A percentile compares a stretch with the other conserved stretches of the same genome.
These are phyloP conservation scores for Fomitopsis palustris DNA, from an alignment of 1,284 basidiomycete genomes.

Conservation along the genomic window DNA sequence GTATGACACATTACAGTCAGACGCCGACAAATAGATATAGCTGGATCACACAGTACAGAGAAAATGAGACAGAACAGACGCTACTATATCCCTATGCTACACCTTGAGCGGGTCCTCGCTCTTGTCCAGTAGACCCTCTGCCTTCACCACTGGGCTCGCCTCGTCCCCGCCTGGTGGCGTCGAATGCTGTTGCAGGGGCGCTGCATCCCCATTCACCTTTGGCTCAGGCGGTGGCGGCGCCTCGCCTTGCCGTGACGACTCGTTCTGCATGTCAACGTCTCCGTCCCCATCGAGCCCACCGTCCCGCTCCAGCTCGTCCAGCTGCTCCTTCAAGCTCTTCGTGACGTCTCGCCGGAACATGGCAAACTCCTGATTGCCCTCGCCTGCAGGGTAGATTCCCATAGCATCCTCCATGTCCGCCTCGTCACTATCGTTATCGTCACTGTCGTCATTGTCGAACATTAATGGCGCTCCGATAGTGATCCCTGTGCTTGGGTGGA, in stretches of 20 bases:
- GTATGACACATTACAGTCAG: constrained; percentile 1
- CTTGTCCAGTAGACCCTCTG: constrained; percentile 70
- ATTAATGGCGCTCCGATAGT: constrained; percentile 31
- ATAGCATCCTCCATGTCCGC: constrained; percentile 35
- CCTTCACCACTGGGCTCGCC: constrained; percentile 51
- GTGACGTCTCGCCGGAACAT: constrained; percentile 43
- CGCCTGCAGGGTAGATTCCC: constrained; percentile 8
- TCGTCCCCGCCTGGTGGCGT: constrained; percentile 58
- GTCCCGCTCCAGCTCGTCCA: constrained; percentile 57
- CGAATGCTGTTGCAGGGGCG: constrained; percentile 39
- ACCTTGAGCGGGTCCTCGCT: constrained; percentile 67
- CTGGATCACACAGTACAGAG: constrained; percentile 16
- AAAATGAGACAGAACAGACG: constrained; percentile 5
- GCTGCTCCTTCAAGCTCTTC: constrained; percentile 52
- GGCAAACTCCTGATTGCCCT: constrained; percentile 42
- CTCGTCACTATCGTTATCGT: constrained; percentile 50
- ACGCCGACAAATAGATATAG: constrained; percentile 10
- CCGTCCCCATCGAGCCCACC: constrained; percentile 20
- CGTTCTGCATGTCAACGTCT: constrained; percentile 8
- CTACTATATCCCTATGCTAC: constrained; percentile 18
- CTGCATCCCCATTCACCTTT: constrained; percentile 44
- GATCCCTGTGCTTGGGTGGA: constrained; percentile 48
- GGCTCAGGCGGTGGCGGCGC: constrained; percentile 43
- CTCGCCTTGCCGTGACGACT: constrained; percentile 35
- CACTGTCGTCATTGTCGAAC: constrained; percentile 43